Evolutionary conservation across 495 filamentous ascomycete genomes (phyloP).

Genomic region (Podospora conica): DNA sequence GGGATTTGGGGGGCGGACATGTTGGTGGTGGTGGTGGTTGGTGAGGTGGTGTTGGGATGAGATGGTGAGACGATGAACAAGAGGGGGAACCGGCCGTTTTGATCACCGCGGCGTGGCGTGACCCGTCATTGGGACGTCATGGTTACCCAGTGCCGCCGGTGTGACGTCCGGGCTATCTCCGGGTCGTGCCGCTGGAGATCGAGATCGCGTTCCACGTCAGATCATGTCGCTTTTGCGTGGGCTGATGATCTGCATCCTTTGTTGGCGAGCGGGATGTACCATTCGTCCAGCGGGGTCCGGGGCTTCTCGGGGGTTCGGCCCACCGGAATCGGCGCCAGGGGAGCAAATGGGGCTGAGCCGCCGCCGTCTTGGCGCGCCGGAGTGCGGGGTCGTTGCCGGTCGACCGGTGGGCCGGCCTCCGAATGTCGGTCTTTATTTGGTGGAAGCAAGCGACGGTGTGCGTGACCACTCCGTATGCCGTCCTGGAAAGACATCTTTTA

Average conservation of each 20-base stretch:
- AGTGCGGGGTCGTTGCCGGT: neutral
- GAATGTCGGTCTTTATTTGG: neutral
- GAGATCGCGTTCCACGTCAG: neutral
- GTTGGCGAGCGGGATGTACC: neutral
- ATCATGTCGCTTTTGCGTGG: neutral
- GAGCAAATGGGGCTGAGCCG: neutral
- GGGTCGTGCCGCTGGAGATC: too few relatives aligned
- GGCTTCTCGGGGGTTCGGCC: neutral
- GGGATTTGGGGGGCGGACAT: constrained; percentile 44
- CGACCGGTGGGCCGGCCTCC: neutral
- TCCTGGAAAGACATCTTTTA: too few relatives aligned
- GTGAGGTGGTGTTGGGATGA: neutral
- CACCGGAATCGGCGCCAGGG: neutral
- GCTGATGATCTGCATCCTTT: neutral
- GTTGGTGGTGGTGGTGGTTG: neutral
- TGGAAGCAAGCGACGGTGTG: too few relatives aligned
- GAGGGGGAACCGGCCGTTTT: too few relatives aligned
- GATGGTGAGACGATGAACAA: neutral
- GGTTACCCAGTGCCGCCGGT: neutral
- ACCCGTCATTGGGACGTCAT: neutral
- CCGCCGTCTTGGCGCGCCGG: neutral
- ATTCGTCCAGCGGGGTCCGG: neutral
- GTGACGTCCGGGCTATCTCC: neutral
- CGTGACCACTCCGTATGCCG: too few relatives aligned
- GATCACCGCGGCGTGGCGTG: neutral